phyloP scores from a whole-genome alignment of 352 stramenopile species.

The Pythium apleroticum region DNA sequence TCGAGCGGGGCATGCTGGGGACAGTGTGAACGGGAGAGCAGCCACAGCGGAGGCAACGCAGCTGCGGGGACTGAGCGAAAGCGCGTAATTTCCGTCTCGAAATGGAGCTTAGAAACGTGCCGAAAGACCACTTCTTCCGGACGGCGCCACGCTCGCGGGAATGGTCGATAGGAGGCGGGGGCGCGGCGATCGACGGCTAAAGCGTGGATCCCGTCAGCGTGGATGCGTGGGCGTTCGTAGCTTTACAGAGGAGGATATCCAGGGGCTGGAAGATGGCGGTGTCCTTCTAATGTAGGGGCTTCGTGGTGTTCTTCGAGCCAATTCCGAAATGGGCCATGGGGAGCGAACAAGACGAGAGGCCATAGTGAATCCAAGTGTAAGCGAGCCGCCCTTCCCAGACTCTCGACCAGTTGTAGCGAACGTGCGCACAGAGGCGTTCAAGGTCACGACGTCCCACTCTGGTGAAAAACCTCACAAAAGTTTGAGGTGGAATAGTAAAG shows the following conservation, averaged over 20 bases:
- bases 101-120: constrained; percentile 6
- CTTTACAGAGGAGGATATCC: background rate
- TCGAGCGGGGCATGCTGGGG: constrained; percentile 1
- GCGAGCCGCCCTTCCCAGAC: background rate
- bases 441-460: constrained; percentile 5
- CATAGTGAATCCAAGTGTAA: constrained; percentile 14
- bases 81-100: constrained; percentile 7
- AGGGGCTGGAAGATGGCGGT: background rate
- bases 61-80: background rate
- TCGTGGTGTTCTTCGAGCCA: constrained; percentile 8
- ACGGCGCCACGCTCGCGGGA: background rate
- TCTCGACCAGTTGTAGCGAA: constrained; percentile 6
- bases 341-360: no score
- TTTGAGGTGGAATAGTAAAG: background rate
- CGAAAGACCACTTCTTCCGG: constrained; percentile 25
- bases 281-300: constrained; percentile 1
- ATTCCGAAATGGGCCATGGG: constrained; percentile 10
- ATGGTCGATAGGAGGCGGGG: background rate
- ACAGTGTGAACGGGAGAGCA: constrained; percentile 4
- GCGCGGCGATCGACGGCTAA: background rate
- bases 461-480: background rate
- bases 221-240: no score
- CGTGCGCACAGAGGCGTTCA: background rate
- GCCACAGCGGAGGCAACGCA: background rate
- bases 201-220: background rate